These are phyloP conservation scores for Populus simonii DNA, from an alignment of 345 rosid genomes.

Conservation along the genomic window DNA sequence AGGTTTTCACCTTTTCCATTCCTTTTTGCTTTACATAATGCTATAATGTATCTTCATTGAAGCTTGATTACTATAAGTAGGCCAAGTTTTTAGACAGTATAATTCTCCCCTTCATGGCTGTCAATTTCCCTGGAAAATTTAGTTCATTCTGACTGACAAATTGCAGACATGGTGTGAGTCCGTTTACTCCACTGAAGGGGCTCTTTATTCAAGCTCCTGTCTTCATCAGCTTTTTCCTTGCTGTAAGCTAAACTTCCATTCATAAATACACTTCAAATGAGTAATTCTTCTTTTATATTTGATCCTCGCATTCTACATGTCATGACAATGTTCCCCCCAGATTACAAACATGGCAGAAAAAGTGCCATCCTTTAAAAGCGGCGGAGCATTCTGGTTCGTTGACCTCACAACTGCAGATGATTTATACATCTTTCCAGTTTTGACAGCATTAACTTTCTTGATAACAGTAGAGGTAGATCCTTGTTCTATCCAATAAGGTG, in stretches of 20 bases:
- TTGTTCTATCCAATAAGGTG: not conserved
- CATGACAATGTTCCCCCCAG: conserved; percentile 29
- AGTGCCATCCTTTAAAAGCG: conserved; percentile 72
- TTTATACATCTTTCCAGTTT: conserved; percentile 64
- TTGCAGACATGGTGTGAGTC: conserved; percentile 75
- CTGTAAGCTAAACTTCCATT: conserved; percentile 48
- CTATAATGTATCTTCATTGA: not conserved
- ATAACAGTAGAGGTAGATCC: conserved; percentile 75
- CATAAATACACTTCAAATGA: not conserved
- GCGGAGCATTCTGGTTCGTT: conserved; percentile 81
- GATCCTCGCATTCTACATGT: not conserved
- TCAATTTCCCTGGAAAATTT: not conserved
- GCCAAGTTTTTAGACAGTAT: not conserved
- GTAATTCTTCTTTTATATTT: not conserved
- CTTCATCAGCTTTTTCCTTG: conserved; percentile 74
- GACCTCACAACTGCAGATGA: conserved; percentile 73
- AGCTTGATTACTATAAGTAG: not conserved
- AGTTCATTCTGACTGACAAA: conserved; percentile 14
- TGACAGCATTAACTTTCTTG: conserved; percentile 62
- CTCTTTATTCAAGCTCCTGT: conserved; percentile 73
- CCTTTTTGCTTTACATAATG: not conserved
- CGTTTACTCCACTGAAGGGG: conserved; percentile 82
- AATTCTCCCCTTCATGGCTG: not conserved
- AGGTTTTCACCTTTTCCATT: not conserved
- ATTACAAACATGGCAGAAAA: conserved; percentile 83